These are phyloP conservation scores for Erodium maritimum DNA, from an alignment of 345 rosid genomes.

Conservation along the genomic window DNA sequence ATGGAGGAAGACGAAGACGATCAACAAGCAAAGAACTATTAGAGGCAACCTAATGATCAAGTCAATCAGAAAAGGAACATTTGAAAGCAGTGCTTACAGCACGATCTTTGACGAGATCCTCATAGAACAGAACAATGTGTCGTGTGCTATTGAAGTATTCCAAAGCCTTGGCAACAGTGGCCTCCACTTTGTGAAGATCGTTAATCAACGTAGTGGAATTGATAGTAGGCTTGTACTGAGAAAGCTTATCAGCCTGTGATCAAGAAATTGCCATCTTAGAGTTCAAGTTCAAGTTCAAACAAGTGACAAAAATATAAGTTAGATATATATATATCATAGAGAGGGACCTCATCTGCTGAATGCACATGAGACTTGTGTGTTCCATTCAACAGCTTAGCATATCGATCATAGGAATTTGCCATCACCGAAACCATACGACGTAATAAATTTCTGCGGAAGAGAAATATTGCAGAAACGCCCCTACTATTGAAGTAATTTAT, in stretches of 20 bases:
- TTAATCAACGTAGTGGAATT: constrained; percentile 53
- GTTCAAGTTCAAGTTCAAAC: constrained; percentile 7
- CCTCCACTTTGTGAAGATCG: constrained; percentile 54
- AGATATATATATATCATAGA: not conserved
- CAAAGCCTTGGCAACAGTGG: constrained; percentile 41
- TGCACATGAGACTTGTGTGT: constrained; percentile 97
- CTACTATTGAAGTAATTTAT: constrained; percentile 71
- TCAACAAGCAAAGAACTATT: too few relatives aligned
- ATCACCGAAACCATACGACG: constrained; percentile 79
- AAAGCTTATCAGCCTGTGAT: constrained; percentile 63
- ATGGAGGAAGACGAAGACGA: not conserved
- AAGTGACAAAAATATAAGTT: not conserved
- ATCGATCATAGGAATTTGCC: constrained; percentile 76
- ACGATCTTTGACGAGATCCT: constrained; percentile 54
- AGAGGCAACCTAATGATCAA: too few relatives aligned
- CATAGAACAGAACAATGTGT: constrained; percentile 67
- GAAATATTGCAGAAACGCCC: constrained; percentile 66
- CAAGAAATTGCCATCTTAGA: constrained; percentile 9
- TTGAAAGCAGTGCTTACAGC: constrained; percentile 28
- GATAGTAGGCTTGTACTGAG: constrained; percentile 65
- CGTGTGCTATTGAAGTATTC: constrained; percentile 59
- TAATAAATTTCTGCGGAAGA: constrained; percentile 65
- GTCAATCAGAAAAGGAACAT: not conserved
- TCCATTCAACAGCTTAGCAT: constrained; percentile 83
- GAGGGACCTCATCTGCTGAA: constrained; percentile 64